These are phyloP conservation scores for Calocybe indica DNA, from an alignment of 768 basidiomycete species.

Conservation along the genomic window DNA sequence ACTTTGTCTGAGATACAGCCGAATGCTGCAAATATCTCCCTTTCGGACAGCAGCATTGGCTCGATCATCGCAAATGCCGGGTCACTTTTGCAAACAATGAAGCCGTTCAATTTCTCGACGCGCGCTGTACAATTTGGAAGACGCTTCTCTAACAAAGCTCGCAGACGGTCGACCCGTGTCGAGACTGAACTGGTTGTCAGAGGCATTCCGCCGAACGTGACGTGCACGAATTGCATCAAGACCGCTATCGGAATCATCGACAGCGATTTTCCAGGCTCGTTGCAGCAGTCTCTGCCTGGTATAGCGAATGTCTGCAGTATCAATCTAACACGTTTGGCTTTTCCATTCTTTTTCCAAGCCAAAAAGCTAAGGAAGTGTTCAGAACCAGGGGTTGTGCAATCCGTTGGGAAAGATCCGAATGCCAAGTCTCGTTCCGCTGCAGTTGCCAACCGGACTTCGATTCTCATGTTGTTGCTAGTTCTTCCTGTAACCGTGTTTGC, in stretches of 20 bases:
- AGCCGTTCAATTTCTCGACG: not conserved
- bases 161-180: not conserved
- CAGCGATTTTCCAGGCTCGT: slow-evolving; percentile 3
- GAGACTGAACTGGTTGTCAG: not conserved
- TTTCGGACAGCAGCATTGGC: slow-evolving; percentile 8
- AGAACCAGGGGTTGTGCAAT: too few species aligned
- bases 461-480: too few species aligned
- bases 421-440: too few species aligned
- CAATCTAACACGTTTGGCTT: not conserved
- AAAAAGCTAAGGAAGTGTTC: too few species aligned
- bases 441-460: too few species aligned
- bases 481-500: too few species aligned
- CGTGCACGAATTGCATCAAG: slow-evolving; percentile 8
- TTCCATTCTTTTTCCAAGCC: too few species aligned
- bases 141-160: not conserved
- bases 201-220: slow-evolving; percentile 4
- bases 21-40: not conserved
- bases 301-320: slow-evolving; percentile 5
- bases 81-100: slow-evolving; percentile 4
- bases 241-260: slow-evolving; percentile 4
- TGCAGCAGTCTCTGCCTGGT: slow-evolving; percentile 5
- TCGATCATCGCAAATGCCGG: slow-evolving; percentile 4
- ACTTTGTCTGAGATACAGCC: slow-evolving; percentile 3
- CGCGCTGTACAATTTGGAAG: not conserved
- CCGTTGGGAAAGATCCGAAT: too few species aligned